Base-by-base conservation (phyloP, 2,329 filamentous ascomycete species). In the Stagonosporopsis tanaceti region DNA sequence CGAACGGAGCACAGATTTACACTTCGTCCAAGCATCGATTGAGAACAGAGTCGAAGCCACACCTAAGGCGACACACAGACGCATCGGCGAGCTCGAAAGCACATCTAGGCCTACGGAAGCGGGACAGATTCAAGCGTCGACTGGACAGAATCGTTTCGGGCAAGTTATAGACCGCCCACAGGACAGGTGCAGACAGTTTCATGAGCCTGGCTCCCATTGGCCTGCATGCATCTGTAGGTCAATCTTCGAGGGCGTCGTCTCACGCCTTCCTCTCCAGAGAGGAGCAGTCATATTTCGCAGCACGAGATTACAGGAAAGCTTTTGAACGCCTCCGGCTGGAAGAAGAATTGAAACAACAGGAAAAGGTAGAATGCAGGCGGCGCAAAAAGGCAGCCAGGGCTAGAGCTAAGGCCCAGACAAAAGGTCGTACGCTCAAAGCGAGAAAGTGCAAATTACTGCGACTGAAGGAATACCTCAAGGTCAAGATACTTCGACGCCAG, bases 121-220 rank as follows among this genome's bases (percentile, higher is more conserved):
- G 53, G 12, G 42, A 47, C 27, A 47, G 40, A 27, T n/a, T 48
- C 24, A 39, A 37, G 20, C 28, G 35, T 20, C 48, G 39, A 40
- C 30, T 48, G 28, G 45, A 15, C 5, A 30, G 2, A 9, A 22
- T 57, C 12, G n/a, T 27, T 25, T 30, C 34, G 5, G n/a, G 30
- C 15, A 53, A 12, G 17, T 7, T 25, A 6, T 57, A 44, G 28
- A 6, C 6, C 15, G 3, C 24, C n/a, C 5, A 35, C n/a, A 14
- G 30, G 7, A 32, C 12, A 32, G 30, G 3, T 2, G 28, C 7
- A 11, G 15, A 38, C 47, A 12, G 41, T 27, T 40, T 51, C 27
- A 57, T 53, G 48, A 57, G 54, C 39, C 8, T 57, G 20, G 37
- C 54, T 34, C 39, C 30, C 20, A 40, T 57, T 35, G 44, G 48